Evolutionary conservation across 768 basidiomycete species (phyloP), one percentile per base, ranked within the genome.

Genomic region (Rhodotorula toruloides): DNA sequence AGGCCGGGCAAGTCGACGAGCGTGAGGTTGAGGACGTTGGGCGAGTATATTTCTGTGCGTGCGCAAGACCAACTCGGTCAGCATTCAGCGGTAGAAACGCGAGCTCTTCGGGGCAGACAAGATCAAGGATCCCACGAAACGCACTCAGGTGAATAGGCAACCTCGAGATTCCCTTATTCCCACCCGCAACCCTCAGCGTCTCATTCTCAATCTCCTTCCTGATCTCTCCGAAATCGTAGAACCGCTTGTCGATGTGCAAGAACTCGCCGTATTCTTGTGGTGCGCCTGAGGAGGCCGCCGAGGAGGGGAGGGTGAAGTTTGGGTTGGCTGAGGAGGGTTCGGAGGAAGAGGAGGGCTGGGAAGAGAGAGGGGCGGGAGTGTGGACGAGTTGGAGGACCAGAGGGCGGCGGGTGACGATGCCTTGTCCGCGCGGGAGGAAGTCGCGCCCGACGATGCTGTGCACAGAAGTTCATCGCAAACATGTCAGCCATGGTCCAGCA

Each of bases 101-200:
- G n/a, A n/a, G n/a, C n/a, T n/a, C n/a, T n/a, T n/a, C n/a, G n/a
- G n/a, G n/a, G n/a, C n/a, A n/a, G n/a, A n/a, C n/a, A n/a, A n/a
- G n/a, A n/a, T n/a, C n/a, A 17, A 27, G 16, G 58, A 29, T 10
- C 6, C 11, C 43, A 27, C 13, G 27, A 34, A 42, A 48, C 65
- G 39, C 43, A 71, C 70, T 84, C 53, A 99, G 82, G 64, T 92
- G 90, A 74, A 98, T 98, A 3, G 94, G 93, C 53, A 96, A 78
- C 76, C 93, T 92, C 80, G 91, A 93, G 65, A 99, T 88, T 50
- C 96, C 96, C 79, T 98, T 99, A 79, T 98, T 98, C 81, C 97
- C 93, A 0, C 96, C 96, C 0, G 96, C 96, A 25, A 99, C 93
- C 49, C 96, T 82, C 12, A 72, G 55, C 3, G 96, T 99, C 81